Evolutionary conservation across 2,329 filamentous ascomycete genomes (phyloP), one percentile per base, ranked within the genome.

Genomic region (Gyromitra esculenta): DNA sequence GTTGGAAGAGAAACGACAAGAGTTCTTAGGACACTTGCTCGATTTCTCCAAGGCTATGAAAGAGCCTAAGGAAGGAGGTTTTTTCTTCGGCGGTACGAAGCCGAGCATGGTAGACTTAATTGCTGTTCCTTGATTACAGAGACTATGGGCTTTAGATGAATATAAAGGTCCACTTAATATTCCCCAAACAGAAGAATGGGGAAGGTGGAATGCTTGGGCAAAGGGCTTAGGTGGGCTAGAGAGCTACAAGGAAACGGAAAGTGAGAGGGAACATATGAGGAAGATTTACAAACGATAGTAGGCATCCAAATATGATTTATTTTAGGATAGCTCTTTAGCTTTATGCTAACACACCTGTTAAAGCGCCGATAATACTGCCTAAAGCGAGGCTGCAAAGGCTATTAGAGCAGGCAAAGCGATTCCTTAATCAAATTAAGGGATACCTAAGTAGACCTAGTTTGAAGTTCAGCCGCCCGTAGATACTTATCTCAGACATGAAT

Each of bases 81-180:
- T 88, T 84, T 94, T 94, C 81, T 81, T 90, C 0, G 91, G 91
- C 0, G 82, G 85, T 0, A 84, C 86, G 50, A 37, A 37, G 1
- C 87, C 92, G n/a, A 87, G 87, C 69, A 83, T 94, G 21, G 88
- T 93, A 13, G 92, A 95, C 82, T 85, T 93, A 31, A 87, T 89
- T 77, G 84, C 94, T 1, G 91, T 89, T 48, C 92, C 92, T 0
- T 94, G 91, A 91, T 89, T 90, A 0, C 87, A 89, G 80, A 86
- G 92, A 13, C 81, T 93, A 21, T 94, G 91, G 85, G 84, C 93
- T 5, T 90, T 94, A 79, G 91, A 94, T 80, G 87, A 92, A 78
- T 94, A 91, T 82, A 94, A 94, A 81, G 86, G 85, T 0, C 87
- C 87, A 0, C 77, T 86, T n/a, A 85, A 85, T 0, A 84, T 89